These are phyloP conservation scores for Candida buenavistaensis DNA, from an alignment of 1,139 yeast species.

Conservation along the genomic window DNA sequence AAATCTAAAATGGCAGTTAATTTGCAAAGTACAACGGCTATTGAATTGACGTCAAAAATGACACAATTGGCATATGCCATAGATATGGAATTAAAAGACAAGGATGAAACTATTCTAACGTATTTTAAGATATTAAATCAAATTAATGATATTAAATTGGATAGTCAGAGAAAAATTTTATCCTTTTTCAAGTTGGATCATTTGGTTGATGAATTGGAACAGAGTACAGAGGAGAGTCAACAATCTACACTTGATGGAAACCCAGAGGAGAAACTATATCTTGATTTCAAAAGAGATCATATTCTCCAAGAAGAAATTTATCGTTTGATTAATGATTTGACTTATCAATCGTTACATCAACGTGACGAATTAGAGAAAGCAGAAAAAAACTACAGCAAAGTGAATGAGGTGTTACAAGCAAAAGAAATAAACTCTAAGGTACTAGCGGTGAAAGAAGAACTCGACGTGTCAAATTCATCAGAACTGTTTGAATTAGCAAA, in stretches of 20 bases:
- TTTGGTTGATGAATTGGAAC: conserved; percentile 22
- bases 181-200: conserved; percentile 40
- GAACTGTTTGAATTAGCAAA: conserved; percentile 8
- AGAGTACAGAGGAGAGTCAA: conserved; percentile 9
- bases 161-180: conserved; percentile 35
- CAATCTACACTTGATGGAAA: conserved; percentile 5
- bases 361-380: conserved; percentile 30
- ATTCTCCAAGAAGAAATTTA: conserved; percentile 46
- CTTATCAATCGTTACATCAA: conserved; percentile 37
- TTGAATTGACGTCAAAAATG: conserved; percentile 39
- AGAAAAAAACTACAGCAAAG: conserved; percentile 17
- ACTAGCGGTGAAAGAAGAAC: conserved; percentile 1
- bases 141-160: conserved; percentile 30
- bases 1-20: conserved; percentile 40
- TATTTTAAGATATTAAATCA: conserved; percentile 29
- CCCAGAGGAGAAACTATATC: conserved; percentile 11
- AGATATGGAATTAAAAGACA: conserved; percentile 41
- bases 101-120: conserved; percentile 35
- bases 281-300: conserved; percentile 30
- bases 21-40: conserved; percentile 35
- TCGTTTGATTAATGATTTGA: conserved; percentile 40
- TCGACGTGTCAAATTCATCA: background rate
- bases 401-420: conserved; percentile 16
- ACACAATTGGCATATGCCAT: conserved; percentile 41
- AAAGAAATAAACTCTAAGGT: conserved; percentile 1